Evolutionary conservation across 495 filamentous ascomycete species (phyloP).

Genomic region (Parmelia sp.): DNA sequence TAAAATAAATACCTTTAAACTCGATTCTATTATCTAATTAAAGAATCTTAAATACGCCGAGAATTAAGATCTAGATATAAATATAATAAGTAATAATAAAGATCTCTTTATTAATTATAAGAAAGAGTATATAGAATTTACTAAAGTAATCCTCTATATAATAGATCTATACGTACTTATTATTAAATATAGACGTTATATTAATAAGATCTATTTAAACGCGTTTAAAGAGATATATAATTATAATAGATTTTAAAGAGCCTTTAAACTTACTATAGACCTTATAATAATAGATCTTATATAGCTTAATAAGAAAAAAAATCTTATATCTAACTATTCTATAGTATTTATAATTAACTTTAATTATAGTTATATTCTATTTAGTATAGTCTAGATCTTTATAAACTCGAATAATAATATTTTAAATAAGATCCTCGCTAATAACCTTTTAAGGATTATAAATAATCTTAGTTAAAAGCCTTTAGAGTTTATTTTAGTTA

Average conservation of each 20-base stretch:
- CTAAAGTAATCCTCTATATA: slow-evolving; percentile 24
- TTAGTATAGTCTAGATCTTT: background rate
- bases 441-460: background rate
- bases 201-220: slow-evolving; percentile 28
- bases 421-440: background rate
- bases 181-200: slow-evolving; percentile 15
- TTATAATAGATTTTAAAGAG: too few species aligned
- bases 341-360: too few species aligned
- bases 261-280: too few species aligned
- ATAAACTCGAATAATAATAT: background rate
- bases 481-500: background rate
- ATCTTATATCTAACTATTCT: too few species aligned
- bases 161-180: slow-evolving; percentile 20
- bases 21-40: slow-evolving; percentile 22
- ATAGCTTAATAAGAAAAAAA: too few species aligned
- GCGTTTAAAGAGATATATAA: slow-evolving; percentile 18
- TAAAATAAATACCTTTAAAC: slow-evolving; percentile 20
- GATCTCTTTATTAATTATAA: too few species aligned
- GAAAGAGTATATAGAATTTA: too few species aligned
- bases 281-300: too few species aligned
- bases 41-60: too few species aligned
- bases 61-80: too few species aligned
- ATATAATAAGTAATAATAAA: too few species aligned
- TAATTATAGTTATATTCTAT: background rate
- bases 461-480: too few species aligned